Evolutionary conservation across 2,329 filamentous ascomycete genomes (phyloP).

Genomic region (Colletotrichum noveboracense): DNA sequence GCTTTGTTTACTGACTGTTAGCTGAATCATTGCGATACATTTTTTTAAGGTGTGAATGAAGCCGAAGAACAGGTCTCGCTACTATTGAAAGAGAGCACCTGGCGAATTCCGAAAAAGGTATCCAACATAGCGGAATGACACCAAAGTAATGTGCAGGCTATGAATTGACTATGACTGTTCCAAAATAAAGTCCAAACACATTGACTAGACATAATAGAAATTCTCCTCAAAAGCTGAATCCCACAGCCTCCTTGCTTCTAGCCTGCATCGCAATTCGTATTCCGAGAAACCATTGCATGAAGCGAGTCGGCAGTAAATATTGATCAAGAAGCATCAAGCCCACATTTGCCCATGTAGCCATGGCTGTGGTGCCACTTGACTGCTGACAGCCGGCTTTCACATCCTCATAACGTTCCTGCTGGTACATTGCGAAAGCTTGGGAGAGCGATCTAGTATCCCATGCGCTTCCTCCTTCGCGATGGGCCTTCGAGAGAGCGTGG

Average conservation of each 20-base stretch:
- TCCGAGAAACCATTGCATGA: not conserved
- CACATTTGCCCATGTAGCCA: not conserved
- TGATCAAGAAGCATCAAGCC: constrained; percentile 25
- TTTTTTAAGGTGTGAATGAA: not conserved
- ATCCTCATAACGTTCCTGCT: not conserved
- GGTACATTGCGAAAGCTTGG: constrained; percentile 13
- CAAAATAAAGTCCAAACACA: accelerated
- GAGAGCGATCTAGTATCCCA: not conserved
- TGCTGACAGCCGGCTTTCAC: not conserved
- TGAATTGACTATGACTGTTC: not conserved
- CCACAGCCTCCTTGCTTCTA: not conserved
- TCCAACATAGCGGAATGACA: not conserved
- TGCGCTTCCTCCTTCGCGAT: not conserved
- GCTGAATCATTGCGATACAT: not conserved
- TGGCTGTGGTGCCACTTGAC: not conserved
- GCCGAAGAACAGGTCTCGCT: not conserved
- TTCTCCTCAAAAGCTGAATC: not conserved
- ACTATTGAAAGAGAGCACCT: not conserved
- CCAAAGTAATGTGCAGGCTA: not conserved
- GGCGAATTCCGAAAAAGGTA: accelerated
- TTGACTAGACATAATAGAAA: not conserved
- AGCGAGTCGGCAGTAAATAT: constrained; percentile 21
- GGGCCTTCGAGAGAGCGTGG: constrained; percentile 4
- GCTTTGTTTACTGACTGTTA: not conserved
- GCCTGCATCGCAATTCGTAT: not conserved